Conservation (phyloP, 768 basidiomycete genomes). For the Suillus occidentalis region DNA sequence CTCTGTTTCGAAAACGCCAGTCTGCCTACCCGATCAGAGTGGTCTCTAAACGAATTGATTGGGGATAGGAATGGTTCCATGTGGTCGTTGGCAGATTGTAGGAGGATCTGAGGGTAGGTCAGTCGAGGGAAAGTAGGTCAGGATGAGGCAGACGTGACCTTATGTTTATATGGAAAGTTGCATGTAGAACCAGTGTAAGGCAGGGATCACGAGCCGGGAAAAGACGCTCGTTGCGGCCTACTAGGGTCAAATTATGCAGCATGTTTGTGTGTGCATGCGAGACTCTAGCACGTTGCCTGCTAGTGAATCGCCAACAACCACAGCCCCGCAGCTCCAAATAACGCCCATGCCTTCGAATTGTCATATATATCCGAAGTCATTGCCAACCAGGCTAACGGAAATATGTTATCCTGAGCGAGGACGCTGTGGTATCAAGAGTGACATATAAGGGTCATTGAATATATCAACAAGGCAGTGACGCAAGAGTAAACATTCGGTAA, state of each 20-base stretch:
- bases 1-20: background rate
- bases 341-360: no score
- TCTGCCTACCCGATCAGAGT: background rate
- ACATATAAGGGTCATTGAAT: background rate
- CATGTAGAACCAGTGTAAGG: no score
- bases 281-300: background rate
- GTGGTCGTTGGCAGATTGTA: background rate
- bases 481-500: constrained; percentile 18
- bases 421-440: no score
- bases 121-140: background rate
- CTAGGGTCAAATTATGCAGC: background rate
- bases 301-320: no score
- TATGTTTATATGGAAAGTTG: no score
- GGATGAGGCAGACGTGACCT: background rate
- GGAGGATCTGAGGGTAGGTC: background rate
- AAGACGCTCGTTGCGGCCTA: no score
- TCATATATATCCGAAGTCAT: no score
- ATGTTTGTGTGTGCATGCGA: no score
- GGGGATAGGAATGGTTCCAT: background rate
- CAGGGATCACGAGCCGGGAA: background rate
- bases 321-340: no score
- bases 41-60: background rate
- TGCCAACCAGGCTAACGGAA: no score
- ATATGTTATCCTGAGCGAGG: no score
- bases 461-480: background rate